A percentile compares a stretch with the other conserved stretches of the same genome.
These are phyloP conservation scores for Biscutella laevigata DNA, from an alignment of 441 rosid genomes.

Conservation along the genomic window DNA sequence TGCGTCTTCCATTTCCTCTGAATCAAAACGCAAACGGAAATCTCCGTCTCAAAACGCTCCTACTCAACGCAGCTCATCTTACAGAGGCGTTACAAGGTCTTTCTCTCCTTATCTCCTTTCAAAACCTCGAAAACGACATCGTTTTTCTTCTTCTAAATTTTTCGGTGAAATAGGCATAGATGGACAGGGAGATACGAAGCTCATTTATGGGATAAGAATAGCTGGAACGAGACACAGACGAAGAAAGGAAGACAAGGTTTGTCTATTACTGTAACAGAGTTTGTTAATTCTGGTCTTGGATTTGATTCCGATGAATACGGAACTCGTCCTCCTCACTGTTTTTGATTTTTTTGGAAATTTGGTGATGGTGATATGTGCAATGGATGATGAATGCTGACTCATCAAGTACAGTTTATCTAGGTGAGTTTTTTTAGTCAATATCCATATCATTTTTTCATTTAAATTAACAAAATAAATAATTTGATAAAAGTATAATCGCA, in stretches of 20 bases:
- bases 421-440: constrained; percentile 20
- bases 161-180: constrained; percentile 48
- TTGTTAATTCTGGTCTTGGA: constrained; percentile 8
- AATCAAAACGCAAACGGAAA: constrained; percentile 64
- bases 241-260: constrained; percentile 73
- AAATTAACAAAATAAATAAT: not conserved
- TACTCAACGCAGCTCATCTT: constrained; percentile 77
- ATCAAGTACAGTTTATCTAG: constrained; percentile 31
- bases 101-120: too few species aligned
- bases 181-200: constrained; percentile 81
- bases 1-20: constrained; percentile 23
- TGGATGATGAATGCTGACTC: constrained; percentile 31
- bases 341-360: constrained; percentile 12
- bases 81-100: constrained; percentile 84
- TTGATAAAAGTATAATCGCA: not conserved
- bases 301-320: constrained; percentile 16
- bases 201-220: constrained; percentile 70
- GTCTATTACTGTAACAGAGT: not conserved
- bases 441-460: not conserved
- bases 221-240: constrained; percentile 67
- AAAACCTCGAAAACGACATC: not conserved
- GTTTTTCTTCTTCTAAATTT: too few species aligned
- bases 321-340: constrained; percentile 7
- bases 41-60: constrained; percentile 68
- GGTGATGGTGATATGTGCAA: constrained; percentile 27